Conservation (phyloP, 2,329 filamentous ascomycete genomes). For the Aschersonia sp. region DNA sequence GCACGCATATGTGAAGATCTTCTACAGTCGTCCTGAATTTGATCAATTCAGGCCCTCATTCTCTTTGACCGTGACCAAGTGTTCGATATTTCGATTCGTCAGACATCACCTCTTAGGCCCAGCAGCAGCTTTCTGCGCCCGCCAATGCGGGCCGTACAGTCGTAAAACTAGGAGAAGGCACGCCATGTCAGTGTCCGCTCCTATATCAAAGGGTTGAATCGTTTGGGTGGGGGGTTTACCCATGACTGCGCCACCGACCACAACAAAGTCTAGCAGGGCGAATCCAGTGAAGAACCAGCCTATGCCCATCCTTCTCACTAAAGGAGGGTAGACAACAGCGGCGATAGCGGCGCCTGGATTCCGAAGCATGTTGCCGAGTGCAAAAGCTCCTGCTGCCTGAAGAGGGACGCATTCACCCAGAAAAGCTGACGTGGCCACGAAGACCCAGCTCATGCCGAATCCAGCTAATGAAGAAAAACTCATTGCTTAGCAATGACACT, state of each 20-base stretch:
- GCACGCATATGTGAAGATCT: too few relatives aligned
- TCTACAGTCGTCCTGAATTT: too few relatives aligned
- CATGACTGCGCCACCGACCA: constrained; percentile 10
- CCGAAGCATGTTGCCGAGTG: constrained; percentile 22
- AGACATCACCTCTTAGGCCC: not conserved
- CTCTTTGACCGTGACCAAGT: too few relatives aligned
- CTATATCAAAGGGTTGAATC: not conserved
- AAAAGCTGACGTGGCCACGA: constrained; percentile 25
- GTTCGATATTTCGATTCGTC: not conserved
- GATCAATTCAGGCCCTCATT: too few relatives aligned
- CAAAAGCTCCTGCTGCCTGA: constrained; percentile 24
- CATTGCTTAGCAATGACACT: not conserved
- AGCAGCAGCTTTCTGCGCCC: not conserved
- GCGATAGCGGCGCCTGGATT: constrained; percentile 24
- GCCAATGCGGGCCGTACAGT: not conserved
- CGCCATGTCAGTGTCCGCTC: not conserved
- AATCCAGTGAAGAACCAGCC: constrained; percentile 26
- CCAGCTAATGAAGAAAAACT: constrained; percentile 9
- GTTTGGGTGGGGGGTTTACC: constrained; percentile 4
- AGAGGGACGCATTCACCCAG: constrained; percentile 23
- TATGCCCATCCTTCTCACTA: constrained; percentile 19
- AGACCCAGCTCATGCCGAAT: constrained; percentile 24
- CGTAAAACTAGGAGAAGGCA: not conserved
- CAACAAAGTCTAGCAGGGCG: constrained; percentile 14
- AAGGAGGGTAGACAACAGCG: constrained; percentile 17